Conservation (phyloP, 2,329 filamentous ascomycete species). For the Trichoderma semiorbis region DNA sequence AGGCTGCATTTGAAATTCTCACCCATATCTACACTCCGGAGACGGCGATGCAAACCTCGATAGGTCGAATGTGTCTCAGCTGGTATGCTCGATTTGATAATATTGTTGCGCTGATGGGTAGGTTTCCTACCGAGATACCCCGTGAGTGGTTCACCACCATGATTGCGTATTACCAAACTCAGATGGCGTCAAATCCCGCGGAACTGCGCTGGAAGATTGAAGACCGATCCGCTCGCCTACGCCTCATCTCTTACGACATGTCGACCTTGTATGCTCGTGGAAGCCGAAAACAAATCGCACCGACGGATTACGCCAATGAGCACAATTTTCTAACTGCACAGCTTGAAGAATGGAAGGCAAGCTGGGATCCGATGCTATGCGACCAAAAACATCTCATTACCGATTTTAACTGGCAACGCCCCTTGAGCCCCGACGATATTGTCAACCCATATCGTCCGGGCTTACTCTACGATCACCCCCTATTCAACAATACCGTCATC, state of each 20-base stretch:
- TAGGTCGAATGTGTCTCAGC: constrained; percentile 69
- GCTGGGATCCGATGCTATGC: constrained; percentile 59
- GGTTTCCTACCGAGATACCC: constrained; percentile 68
- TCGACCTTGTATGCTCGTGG: constrained; percentile 71
- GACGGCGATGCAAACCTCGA: constrained; percentile 66
- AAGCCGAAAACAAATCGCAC: constrained; percentile 59
- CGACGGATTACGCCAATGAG: constrained; percentile 62
- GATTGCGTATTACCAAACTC: constrained; percentile 59
- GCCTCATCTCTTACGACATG: constrained; percentile 76
- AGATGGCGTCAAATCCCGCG: constrained; percentile 56
- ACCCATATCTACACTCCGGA: constrained; percentile 74
- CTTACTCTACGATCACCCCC: constrained; percentile 63
- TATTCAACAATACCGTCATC: constrained; percentile 73
- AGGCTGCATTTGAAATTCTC: constrained; percentile 79
- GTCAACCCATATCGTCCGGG: constrained; percentile 70
- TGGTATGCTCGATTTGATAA: constrained; percentile 93
- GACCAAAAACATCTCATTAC: constrained; percentile 61
- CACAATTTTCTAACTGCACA: constrained; percentile 51
- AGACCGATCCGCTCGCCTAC: constrained; percentile 60
- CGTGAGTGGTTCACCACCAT: constrained; percentile 73
- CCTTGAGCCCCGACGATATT: constrained; percentile 60
- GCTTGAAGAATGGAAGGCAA: constrained; percentile 49
- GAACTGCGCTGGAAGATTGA: constrained; percentile 65
- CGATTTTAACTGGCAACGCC: constrained; percentile 55
- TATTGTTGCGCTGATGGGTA: constrained; percentile 77